These are phyloP conservation scores for Phanerodontia chrysosporium DNA, from an alignment of 768 basidiomycete genomes.

Conservation along the genomic window DNA sequence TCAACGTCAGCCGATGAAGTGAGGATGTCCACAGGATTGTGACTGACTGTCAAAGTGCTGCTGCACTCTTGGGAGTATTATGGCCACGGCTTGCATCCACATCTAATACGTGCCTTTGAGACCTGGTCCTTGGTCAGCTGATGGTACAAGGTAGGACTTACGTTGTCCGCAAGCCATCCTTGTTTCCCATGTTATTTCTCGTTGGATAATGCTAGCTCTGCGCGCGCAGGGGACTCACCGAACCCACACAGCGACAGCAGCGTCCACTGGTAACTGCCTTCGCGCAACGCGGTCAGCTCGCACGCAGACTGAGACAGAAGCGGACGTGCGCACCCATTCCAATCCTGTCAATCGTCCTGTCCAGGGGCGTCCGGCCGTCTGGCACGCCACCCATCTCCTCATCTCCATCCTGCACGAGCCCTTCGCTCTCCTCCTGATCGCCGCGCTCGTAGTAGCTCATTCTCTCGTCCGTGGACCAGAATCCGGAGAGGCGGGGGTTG, in stretches of 20 bases:
- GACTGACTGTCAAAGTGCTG: constrained; percentile 74
- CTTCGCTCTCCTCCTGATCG: constrained; percentile 28
- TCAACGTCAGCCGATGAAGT: not conserved
- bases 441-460: constrained; percentile 39
- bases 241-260: constrained; percentile 82
- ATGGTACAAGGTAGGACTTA: constrained; percentile 30
- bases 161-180: constrained; percentile 96
- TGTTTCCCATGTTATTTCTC: constrained; percentile 1
- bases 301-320: not conserved
- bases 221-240: constrained; percentile 46
- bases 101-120: constrained; percentile 52
- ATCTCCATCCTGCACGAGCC: constrained; percentile 21
- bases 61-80: constrained; percentile 95
- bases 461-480: constrained; percentile 38
- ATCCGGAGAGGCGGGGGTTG: constrained; percentile 43
- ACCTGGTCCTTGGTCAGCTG: constrained; percentile 3
- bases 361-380: constrained; percentile 46
- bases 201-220: not conserved
- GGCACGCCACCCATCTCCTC: constrained; percentile 17
- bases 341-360: constrained; percentile 85
- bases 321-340: constrained; percentile 65
- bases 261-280: constrained; percentile 78
- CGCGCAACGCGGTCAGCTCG: not conserved
- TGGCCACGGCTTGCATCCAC: constrained; percentile 91
- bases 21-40: constrained; percentile 1